A percentile compares a stretch with the other conserved stretches of the same genome.
Conservation (phyloP, 2,329 filamentous ascomycete genomes). For the Microsporum ferrugineum region DNA sequence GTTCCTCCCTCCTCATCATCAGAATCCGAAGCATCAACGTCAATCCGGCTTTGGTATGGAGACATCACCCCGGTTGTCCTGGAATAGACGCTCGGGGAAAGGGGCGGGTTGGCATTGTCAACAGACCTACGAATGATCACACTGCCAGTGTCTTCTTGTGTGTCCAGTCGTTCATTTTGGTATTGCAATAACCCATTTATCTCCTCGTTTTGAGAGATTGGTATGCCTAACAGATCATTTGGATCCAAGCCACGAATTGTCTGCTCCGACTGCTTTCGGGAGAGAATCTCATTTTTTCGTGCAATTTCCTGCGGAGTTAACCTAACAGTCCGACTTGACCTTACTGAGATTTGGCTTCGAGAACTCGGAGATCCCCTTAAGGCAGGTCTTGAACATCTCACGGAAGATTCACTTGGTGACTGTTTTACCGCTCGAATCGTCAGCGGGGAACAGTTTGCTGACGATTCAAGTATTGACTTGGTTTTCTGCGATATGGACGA, state of each 20-base stretch:
- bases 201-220: neutral
- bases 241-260: neutral
- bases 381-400: neutral
- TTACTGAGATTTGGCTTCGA: slow-evolving; percentile 6
- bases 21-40: slow-evolving; percentile 7
- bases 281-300: slow-evolving; percentile 16
- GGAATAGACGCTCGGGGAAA: slow-evolving; percentile 27
- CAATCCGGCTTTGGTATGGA: slow-evolving; percentile 8
- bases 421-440: slow-evolving; percentile 11
- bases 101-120: slow-evolving; percentile 6
- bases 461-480: slow-evolving; percentile 1
- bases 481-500: slow-evolving; percentile 5
- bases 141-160: slow-evolving; percentile 10
- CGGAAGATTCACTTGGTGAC: slow-evolving; percentile 7
- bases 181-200: neutral
- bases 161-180: neutral
- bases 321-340: slow-evolving; percentile 3
- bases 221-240: neutral
- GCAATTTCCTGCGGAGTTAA: slow-evolving; percentile 17
- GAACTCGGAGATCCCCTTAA: slow-evolving; percentile 5
- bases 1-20: slow-evolving; percentile 15
- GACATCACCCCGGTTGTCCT: slow-evolving; percentile 21
- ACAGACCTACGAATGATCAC: slow-evolving; percentile 10
- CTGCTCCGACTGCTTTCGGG: neutral
- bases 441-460: neutral